These are phyloP conservation scores for Colletotrichum godetiae DNA, from an alignment of 2,329 filamentous ascomycete species.

Conservation along the genomic window DNA sequence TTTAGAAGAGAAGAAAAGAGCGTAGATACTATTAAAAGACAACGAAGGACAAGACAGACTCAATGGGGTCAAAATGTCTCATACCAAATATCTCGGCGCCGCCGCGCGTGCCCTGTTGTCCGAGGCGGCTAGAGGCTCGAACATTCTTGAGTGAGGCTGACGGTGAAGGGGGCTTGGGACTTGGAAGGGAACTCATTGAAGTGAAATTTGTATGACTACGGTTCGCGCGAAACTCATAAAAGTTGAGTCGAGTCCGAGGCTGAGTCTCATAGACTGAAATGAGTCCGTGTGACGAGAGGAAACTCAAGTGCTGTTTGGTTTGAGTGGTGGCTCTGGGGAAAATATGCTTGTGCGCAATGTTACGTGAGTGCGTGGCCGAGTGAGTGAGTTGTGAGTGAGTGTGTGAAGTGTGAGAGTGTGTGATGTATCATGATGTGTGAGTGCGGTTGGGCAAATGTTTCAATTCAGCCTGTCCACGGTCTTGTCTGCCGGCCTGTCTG, in stretches of 20 bases:
- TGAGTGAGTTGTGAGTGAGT: background rate
- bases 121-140: background rate
- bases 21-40: background rate
- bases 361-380: background rate
- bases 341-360: constrained; percentile 13
- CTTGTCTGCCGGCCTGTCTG: background rate
- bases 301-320: background rate
- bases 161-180: background rate
- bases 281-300: background rate
- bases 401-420: constrained; percentile 1
- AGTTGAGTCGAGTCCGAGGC: background rate
- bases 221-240: background rate
- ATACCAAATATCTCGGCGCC: background rate
- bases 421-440: background rate
- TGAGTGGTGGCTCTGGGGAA: background rate
- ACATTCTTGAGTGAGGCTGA: background rate
- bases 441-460: constrained; percentile 32
- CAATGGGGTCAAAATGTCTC: background rate
- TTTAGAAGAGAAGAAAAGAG: background rate
- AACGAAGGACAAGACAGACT: background rate
- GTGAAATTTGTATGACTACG: background rate
- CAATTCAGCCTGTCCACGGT: constrained; percentile 18
- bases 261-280: background rate
- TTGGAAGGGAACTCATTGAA: no score
- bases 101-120: background rate